A percentile compares a stretch with the other conserved stretches of the same genome.
Conservation (phyloP, 2,329 filamentous ascomycete genomes). For the Eurotiales sp. region DNA sequence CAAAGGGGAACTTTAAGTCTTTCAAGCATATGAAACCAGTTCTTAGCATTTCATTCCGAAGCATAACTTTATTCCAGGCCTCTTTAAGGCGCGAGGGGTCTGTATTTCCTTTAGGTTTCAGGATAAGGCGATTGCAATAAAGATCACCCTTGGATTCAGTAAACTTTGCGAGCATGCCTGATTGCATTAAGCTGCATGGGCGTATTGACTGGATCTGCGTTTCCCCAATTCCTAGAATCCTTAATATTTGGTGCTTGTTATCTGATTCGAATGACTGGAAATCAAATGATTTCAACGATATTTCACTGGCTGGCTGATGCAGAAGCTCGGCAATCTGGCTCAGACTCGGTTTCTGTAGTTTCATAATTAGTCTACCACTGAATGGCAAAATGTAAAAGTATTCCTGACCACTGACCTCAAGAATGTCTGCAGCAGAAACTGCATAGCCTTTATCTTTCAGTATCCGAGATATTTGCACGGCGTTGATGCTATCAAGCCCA, state of each 20-base stretch:
- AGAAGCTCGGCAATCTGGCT: conserved; percentile 29
- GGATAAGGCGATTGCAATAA: conserved; percentile 73
- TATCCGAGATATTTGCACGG: conserved; percentile 68
- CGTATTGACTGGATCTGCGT: conserved; percentile 55
- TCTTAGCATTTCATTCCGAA: conserved; percentile 67
- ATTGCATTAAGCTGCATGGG: conserved; percentile 77
- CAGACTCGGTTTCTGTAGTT: conserved; percentile 34
- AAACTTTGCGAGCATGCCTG: conserved; percentile 74
- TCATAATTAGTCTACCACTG: neutral
- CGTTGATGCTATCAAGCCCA: conserved; percentile 89
- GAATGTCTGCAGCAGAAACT: conserved; percentile 68
- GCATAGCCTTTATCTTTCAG: conserved; percentile 58
- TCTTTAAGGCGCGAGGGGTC: conserved; percentile 41
- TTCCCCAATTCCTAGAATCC: conserved; percentile 26
- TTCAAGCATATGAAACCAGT: conserved; percentile 67
- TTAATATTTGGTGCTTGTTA: conserved; percentile 33
- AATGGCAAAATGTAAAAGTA: neutral
- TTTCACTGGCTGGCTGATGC: conserved; percentile 39
- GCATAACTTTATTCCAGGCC: conserved; percentile 59
- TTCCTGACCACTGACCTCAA: conserved; percentile 49
- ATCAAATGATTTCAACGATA: conserved; percentile 36
- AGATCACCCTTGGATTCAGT: conserved; percentile 61
- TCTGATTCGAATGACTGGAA: conserved; percentile 50
- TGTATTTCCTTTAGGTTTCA: conserved; percentile 40
- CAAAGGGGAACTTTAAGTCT: conserved; percentile 60